Percentiles rank a stretch among this genome's conserved stretches.
Conservation (phyloP, 441 rosid genomes). For the Pelargonium australe region DNA sequence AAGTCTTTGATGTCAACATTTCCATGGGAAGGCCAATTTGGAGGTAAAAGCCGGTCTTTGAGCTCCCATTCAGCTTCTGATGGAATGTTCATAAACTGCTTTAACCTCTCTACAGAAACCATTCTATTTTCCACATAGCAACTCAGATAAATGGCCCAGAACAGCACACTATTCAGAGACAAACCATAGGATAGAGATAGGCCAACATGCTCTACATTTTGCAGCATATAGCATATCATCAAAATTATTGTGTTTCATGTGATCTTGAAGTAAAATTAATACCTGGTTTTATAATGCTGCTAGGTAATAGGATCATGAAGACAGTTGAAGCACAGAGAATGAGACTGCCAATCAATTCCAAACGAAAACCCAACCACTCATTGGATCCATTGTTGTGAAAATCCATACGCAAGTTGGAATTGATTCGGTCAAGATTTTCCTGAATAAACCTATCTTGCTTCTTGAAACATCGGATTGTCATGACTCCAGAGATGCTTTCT, state of each 20-base stretch:
- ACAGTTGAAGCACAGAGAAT: conserved; percentile 67
- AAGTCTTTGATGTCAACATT: conserved; percentile 71
- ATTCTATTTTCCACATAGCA: conserved; percentile 75
- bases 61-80: conserved; percentile 84
- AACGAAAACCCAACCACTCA: conserved; percentile 82
- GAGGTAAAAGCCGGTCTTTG: conserved; percentile 62
- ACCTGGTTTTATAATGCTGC: conserved; percentile 81
- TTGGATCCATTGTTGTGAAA: conserved; percentile 77
- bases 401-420: conserved; percentile 77
- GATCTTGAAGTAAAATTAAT: conserved; percentile 52
- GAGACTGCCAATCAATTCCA: conserved; percentile 63
- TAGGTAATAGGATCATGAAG: conserved; percentile 40
- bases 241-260: no score
- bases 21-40: conserved; percentile 73
- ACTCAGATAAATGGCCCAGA: conserved; percentile 68
- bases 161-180: conserved; percentile 88
- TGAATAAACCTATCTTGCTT: conserved; percentile 74
- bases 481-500: conserved; percentile 80
- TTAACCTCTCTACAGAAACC: conserved; percentile 87
- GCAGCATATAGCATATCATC: not conserved
- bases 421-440: conserved; percentile 58
- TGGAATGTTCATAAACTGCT: conserved; percentile 74
- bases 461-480: conserved; percentile 75
- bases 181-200: conserved; percentile 66
- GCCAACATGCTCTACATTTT: conserved; percentile 66